Evolutionary conservation across 1,139 yeast genomes (phyloP), one percentile per base, ranked within the genome.

Genomic region (Yamadazyma siamensis): DNA sequence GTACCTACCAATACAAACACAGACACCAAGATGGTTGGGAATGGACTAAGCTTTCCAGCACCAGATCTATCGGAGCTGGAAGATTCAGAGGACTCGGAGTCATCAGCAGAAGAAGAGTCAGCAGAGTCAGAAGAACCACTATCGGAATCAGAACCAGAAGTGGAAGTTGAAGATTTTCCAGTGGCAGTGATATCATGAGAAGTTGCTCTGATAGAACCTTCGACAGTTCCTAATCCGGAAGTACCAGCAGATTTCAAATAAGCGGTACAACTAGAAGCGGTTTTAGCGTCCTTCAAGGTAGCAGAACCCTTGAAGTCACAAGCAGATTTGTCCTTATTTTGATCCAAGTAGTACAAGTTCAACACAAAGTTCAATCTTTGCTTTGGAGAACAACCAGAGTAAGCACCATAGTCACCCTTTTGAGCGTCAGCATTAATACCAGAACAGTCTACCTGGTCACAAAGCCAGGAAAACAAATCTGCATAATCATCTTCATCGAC

Each of bases 301-400:
- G 72, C 74, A 32, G 65, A 55, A 23, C 74, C 74, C 25, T 45
- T 41, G 42, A 65, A 67, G 43, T 60, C 57, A 57, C 74, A 68
- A 34, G 71, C 71, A 30, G 55, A 47, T 2, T 40, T 25, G 17
- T 39, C 39, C 38, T 49, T 50, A 28, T 49, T 57, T 34, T 64
- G 52, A 18, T 47, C 44, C 31, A 52, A 39, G 49, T 65, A 68
- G 56, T 65, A 68, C 29, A 53, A 50, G 52, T 67, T 62, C 45
- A 67, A 53, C 18, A 64, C 60, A 40, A 49, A 66, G 28, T 66
- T 56, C 43, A 68, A 62, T 51, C 62, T 60, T 26, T 61, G 63
- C 44, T 64, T 61, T 33, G 54, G 50, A 21, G 54, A 43, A 51
- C 74, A 67, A 41, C 51, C 58, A 6, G 73, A 66, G 43, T 54